Evolutionary conservation across 164 flowering plant genomes (phyloP).

Genomic region (Tetracentron sinense): DNA sequence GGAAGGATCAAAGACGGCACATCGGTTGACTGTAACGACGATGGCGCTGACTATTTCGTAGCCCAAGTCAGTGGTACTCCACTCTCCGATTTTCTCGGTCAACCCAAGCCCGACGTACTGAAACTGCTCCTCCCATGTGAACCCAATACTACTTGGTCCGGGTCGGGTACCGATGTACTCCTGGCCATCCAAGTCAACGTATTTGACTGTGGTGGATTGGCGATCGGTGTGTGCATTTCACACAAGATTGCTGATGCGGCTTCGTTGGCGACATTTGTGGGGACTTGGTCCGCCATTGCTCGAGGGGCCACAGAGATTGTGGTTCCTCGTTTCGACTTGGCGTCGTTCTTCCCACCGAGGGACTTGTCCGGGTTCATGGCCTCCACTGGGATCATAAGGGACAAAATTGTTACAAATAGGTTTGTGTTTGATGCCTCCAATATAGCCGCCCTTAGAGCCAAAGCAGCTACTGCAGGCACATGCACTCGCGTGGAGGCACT

Average conservation of each 20-base stretch:
- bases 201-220: conserved; percentile 44
- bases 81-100: conserved; percentile 1
- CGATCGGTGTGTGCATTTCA: too few species aligned
- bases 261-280: conserved; percentile 23
- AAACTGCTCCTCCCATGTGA: too few species aligned
- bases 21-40: neutral
- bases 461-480: neutral
- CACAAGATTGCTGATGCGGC: conserved; percentile 31
- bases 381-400: neutral
- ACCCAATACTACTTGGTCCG: neutral
- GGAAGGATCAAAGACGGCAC: neutral
- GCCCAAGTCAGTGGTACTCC: conserved; percentile 7
- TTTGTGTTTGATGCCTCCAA: conserved; percentile 17
- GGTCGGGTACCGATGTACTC: conserved; percentile 6
- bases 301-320: conserved; percentile 9
- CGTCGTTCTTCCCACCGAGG: conserved; percentile 29
- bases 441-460: conserved; percentile 14
- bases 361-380: conserved; percentile 14
- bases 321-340: conserved; percentile 18
- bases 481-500: conserved; percentile 19
- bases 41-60: neutral
- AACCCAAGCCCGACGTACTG: conserved; percentile 14
- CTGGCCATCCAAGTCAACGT: conserved; percentile 32
- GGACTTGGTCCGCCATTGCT: conserved; percentile 27
- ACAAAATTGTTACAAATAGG: conserved; percentile 20